Base-by-base conservation (phyloP, 1,284 basidiomycete species). In the Rhodotorula glutinis region DNA sequence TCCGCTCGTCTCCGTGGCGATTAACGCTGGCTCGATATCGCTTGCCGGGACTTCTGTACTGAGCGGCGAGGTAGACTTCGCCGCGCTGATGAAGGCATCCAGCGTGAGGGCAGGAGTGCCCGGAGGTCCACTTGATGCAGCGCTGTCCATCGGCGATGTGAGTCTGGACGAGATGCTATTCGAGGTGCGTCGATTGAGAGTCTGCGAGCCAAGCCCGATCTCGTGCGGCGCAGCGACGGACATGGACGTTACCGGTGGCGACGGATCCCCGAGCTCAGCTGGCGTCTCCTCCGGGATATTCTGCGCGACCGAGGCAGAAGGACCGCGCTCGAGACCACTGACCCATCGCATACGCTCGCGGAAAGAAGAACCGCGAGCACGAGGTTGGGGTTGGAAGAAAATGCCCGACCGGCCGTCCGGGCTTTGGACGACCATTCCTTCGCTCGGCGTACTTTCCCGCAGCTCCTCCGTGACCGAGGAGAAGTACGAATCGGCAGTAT, bases 361-460 rank as follows among this genome's bases (percentile, higher is more conserved):
- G 23, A 56, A 43, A 17, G 21, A 13, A 52, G 25, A 41, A 44
- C 38, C 57, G 40, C 56, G 61, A 43, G 41, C 43, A 46, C 78
- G 41, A 11, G 66, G 63, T 38, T 66, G 80, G 0, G 95, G 95
- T 73, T 94, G 89, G 79, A 98, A 98, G 80, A 93, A 92, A 71
- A 98, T 94, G 27, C 91, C 86, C 0, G 92, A 90, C 70, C 92
- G 87, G 0, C 95, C 95, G 76, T 96, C 92, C 0, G 91, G 91
- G 76, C 88, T 91, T 72, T 94, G 91, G 59, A 98, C 88, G 53
- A 98, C 85, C 27, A 97, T 84, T 0, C 95, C 95, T 53, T 75
- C 69, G 3, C 89, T 89, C 0, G 90, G 88, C 0, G 89, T 88
- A 7, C 85, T 82, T 9, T 89, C 87, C 11, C 90, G 83, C 74